Base-by-base conservation (phyloP, 306 rosid genomes). In the Castanea sativa region DNA sequence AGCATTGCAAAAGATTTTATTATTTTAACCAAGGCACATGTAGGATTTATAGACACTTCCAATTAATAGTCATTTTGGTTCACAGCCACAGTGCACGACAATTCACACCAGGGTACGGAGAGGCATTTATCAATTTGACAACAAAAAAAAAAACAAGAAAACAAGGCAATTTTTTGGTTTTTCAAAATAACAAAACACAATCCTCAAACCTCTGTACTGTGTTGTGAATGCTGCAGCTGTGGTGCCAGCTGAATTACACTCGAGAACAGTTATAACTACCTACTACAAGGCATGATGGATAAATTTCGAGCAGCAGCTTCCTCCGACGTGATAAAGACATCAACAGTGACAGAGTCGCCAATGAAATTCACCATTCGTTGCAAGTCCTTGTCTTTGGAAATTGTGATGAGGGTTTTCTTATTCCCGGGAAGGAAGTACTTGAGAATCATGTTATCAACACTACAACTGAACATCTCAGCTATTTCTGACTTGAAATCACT, bases 341-440 rank as follows among this genome's bases (percentile, higher is more conserved):
- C 98, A 27, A 88, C 99, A 1, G 90, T 85, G 80, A 68, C 56
- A 70, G 90, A 76, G 73, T 93, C 99, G 21, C 94, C 93, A 5
- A 89, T 76, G 82, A 92, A 95, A 86, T 77, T 90, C 72, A 95
- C 81, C 99, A 95, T 95, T 33, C 99, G 96, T 69, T 91, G 97
- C 85, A 95, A 84, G 83, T 95, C 99, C 90, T 93, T 92, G 78
- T 93, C 99, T 82, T 91, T 92, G 11, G 99, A 95, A 38, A 95
- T 84, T 2, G 96, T 89, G 69, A 95, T 95, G 43, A 93, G 97
- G 51, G 98, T 95, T 87, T 83, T 95, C 89, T 89, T 93, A 77
- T 95, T 92, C 13, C 94, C 94, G 0, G 99, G 99, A 77, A 95
- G 98, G 74, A 95, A 91, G 86, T 95, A 95, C 90, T 93, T 95